A percentile compares a stretch with the other conserved stretches of the same genome.
These are phyloP conservation scores for Heliosperma pusillum DNA, from an alignment of 148 eudicot genomes.

Conservation along the genomic window DNA sequence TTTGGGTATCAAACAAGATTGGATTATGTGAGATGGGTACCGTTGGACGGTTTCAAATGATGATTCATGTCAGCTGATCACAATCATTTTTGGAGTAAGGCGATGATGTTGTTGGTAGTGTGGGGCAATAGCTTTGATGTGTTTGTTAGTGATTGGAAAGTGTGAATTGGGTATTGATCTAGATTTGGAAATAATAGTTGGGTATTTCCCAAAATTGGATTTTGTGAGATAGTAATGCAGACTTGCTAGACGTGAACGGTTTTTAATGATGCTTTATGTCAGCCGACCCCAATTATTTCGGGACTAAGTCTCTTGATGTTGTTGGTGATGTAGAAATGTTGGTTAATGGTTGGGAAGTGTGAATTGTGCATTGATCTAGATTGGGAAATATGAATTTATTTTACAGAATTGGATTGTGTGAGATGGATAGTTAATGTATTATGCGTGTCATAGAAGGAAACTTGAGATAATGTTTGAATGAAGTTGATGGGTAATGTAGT, in stretches of 20 bases:
- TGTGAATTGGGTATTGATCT: background rate
- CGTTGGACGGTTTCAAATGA: background rate
- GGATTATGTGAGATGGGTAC: background rate
- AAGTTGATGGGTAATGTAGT: background rate
- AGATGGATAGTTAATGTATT: background rate
- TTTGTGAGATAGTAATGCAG: background rate
- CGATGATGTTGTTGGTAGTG: background rate
- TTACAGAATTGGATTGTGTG: background rate
- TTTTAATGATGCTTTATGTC: too few relatives aligned
- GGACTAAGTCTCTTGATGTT: too few relatives aligned
- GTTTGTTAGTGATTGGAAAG: background rate
- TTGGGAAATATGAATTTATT: background rate
- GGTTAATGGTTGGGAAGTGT: background rate
- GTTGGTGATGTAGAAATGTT: background rate
- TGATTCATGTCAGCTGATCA: too few relatives aligned
- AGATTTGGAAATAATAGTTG: background rate
- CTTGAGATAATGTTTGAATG: background rate
- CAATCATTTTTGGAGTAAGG: too few relatives aligned
- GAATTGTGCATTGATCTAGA: background rate
- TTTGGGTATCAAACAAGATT: background rate
- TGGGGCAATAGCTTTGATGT: background rate
- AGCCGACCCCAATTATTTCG: too few relatives aligned
- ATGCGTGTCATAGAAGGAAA: conserved; percentile 5
- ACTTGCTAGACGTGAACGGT: too few relatives aligned
- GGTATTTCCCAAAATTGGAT: background rate